A percentile compares a stretch with the other conserved stretches of the same genome.
These are phyloP conservation scores for Trichomonascaceae sp. DNA, from an alignment of 1,139 yeast species.

Conservation along the genomic window DNA sequence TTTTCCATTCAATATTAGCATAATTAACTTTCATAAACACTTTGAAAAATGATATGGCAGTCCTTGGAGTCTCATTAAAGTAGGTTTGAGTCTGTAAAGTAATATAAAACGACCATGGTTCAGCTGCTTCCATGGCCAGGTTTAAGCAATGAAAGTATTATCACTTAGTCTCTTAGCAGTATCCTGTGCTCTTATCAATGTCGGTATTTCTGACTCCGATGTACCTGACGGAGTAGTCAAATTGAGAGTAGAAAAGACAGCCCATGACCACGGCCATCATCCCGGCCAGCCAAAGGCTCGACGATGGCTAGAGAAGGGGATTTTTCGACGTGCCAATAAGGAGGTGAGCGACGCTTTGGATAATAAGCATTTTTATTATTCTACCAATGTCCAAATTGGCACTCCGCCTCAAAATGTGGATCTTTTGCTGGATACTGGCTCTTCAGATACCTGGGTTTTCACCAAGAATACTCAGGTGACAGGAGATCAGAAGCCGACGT, in stretches of 20 bases:
- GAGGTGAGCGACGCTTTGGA: slow-evolving; percentile 27
- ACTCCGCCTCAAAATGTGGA: slow-evolving; percentile 27
- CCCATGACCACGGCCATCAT: slow-evolving; percentile 1
- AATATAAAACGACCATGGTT: neutral
- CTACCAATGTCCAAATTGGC: slow-evolving; percentile 24
- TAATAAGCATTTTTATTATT: slow-evolving; percentile 35
- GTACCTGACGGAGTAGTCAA: slow-evolving; percentile 24
- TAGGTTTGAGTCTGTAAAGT: slow-evolving; percentile 1
- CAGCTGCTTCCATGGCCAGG: neutral
- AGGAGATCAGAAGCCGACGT: slow-evolving; percentile 20
- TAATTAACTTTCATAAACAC: neutral
- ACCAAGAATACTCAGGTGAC: slow-evolving; percentile 24
- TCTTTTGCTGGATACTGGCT: slow-evolving; percentile 55
- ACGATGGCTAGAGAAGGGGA: neutral
- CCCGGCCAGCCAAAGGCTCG: neutral
- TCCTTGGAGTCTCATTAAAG: neutral
- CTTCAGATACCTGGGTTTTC: slow-evolving; percentile 62
- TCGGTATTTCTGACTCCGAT: slow-evolving; percentile 6
- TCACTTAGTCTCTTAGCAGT: neutral
- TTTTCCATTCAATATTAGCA: neutral
- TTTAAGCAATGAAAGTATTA: neutral
- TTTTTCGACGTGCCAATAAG: slow-evolving; percentile 11
- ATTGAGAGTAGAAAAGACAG: slow-evolving; percentile 20
- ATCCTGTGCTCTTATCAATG: neutral
- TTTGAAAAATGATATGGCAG: neutral